Conservation (phyloP, 139 green algal species). For the Coelastrella sp. region DNA sequence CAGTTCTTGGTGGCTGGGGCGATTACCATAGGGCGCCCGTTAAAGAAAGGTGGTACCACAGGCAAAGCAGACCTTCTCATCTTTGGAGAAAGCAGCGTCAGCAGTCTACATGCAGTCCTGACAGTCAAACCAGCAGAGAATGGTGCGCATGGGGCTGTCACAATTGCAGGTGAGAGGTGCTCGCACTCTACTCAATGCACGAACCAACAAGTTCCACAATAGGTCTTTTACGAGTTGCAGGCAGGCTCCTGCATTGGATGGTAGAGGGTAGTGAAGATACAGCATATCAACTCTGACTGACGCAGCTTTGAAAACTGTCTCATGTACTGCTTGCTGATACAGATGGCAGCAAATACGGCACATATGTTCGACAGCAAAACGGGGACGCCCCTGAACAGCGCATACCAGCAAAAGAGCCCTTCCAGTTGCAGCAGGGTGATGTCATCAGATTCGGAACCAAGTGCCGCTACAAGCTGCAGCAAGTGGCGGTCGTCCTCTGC, state of each 20-base stretch:
- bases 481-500: background rate
- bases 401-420: background rate
- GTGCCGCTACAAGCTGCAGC: background rate
- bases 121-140: background rate
- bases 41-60: background rate
- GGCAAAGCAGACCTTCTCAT: slow-evolving; percentile 41
- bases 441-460: slow-evolving; percentile 29
- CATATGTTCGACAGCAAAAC: background rate
- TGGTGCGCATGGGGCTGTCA: background rate
- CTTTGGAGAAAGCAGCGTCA: slow-evolving; percentile 9
- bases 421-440: background rate
- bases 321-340: background rate
- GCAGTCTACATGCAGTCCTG: slow-evolving; percentile 14
- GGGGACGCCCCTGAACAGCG: background rate
- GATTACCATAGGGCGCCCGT: slow-evolving; percentile 19
- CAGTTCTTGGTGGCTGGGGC: slow-evolving; percentile 4
- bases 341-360: slow-evolving; percentile 39
- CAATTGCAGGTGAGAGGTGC: slow-evolving; percentile 17
- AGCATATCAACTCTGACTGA: background rate
- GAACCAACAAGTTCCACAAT: background rate
- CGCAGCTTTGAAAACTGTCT: background rate
- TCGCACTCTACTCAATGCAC: background rate
- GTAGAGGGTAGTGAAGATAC: background rate
- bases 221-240: too few relatives aligned
- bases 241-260: background rate